Evolutionary conservation across 805 yeast species (phyloP), one percentile per base, ranked within the genome.

Genomic region (Metschnikowia cerradonensis): DNA sequence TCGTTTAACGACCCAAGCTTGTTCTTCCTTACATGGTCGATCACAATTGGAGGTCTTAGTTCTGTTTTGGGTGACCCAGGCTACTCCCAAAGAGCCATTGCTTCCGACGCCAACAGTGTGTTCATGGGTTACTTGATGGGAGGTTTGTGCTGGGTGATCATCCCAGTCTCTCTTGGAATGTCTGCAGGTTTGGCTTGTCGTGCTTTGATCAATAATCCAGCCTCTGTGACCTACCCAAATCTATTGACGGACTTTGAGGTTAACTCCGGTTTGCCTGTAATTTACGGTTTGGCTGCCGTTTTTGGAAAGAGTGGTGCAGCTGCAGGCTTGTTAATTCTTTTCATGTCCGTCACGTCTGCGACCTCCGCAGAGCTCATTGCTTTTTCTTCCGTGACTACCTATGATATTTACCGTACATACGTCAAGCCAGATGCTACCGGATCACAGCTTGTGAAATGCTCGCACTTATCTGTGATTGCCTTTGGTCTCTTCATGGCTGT

Each of bases 121-220:
- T 66, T 75, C n/a, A 64, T 65, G 2, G 77, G 78, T 3, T 75
- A 76, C 55, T 57, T 72, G n/a, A 53, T 73, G n/a, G 79, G 79
- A n/a, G 75, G 76, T 1, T 20, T 75, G 7, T 68, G 76, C 41
- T 75, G 79, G 77, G 70, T 71, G 47, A 71, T 76, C 0, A 65
- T 76, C 35, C 79, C 80, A 6, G 70, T 63, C 52, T 64, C 71
- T 0, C 53, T 73, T 39, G 52, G 64, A 50, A 48, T 51, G 33
- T 48, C 50, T 22, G 54, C 57, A 53, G 79, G 78, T 6, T 59
- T 74, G 48, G 76, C 80, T 4, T 68, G 73, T 41, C 58, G 66
- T 54, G 70, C 69, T 8, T 54, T 66, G 38, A 45, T 58, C 14
- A 57, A 31, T 13, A 53, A 60, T 33, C 60, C 66, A 6, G 60